Base-by-base conservation (phyloP, 1,284 basidiomycete genomes). In the Ganoderma lucidum region DNA sequence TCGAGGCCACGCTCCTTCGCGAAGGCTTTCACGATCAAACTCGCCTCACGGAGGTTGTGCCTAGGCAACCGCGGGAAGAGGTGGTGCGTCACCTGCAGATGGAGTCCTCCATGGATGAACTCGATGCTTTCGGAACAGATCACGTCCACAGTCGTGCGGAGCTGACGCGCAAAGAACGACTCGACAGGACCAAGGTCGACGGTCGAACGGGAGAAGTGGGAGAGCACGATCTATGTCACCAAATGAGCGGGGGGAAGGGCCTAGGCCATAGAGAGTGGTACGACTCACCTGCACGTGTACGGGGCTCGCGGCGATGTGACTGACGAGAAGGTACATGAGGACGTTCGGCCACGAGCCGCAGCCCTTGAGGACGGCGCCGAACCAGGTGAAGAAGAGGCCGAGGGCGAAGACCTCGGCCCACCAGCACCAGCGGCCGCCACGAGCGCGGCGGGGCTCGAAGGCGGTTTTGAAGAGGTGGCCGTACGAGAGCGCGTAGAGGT, bases 1-100 rank as follows among this genome's bases (percentile, higher is more conserved):
- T 90, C 86, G 3, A 97, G 83, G 0, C 92, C 94, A 72, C 96
- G 91, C 78, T 97, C 93, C 75, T 87, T 84, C 28, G 95, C 94
- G 75, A 93, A 98, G 70, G 93, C 89, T 78, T 96, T 94, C 65
- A 97, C 96, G 66, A 97, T 83, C 63, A 89, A 73, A 74, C 93
- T 93, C 0, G 96, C 95, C 68, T 89, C 86, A 48, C 91, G 89
- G 63, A 99, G 87, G 78, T 98, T 97, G 84, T 99, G 97, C 37
- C 98, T 86, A 2, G 98, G 98, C 1, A 99, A 84, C 30, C 98
- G 92, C 9, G 97, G 98, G 84, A 99, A 98, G 69, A 99, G 87
- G 81, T 99, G 98, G 78, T 99, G 97, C 5, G 97, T 96, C 51
- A 99, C 96, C 81, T 99, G 97, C 61, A 99, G 90, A 77, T 99